Evolutionary conservation across 192 early-diverging fungal species (phyloP).

Genomic region (Linnemannia schmuckeri): DNA sequence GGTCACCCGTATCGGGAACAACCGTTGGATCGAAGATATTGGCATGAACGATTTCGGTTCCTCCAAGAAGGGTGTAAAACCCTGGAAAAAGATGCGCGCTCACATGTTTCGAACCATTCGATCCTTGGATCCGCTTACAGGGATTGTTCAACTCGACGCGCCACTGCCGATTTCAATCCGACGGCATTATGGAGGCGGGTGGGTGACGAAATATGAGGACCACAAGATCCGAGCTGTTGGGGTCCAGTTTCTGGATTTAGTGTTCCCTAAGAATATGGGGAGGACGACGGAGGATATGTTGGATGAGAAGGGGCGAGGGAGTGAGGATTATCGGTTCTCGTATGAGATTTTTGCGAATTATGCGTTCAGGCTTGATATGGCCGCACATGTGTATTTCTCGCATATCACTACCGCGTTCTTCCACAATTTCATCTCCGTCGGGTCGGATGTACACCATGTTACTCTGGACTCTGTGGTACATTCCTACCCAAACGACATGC

Average conservation of each 20-base stretch:
- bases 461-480: conserved; percentile 53
- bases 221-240: conserved; percentile 48
- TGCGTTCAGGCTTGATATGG: conserved; percentile 47
- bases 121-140: conserved; percentile 32
- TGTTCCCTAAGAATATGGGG: conserved; percentile 48
- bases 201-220: conserved; percentile 53
- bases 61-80: conserved; percentile 48
- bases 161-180: conserved; percentile 57
- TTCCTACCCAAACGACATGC: conserved; percentile 52
- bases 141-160: conserved; percentile 50
- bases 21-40: conserved; percentile 57
- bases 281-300: conserved; percentile 51
- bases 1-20: conserved; percentile 55
- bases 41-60: conserved; percentile 59
- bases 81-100: conserved; percentile 57
- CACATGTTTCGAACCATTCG: conserved; percentile 55
- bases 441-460: conserved; percentile 38
- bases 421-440: conserved; percentile 60
- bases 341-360: conserved; percentile 62
- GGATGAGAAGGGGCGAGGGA: conserved; percentile 49
- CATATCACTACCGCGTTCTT: conserved; percentile 55
- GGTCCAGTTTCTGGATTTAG: conserved; percentile 55
- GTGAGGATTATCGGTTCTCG: conserved; percentile 61
- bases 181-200: conserved; percentile 56
- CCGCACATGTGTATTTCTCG: conserved; percentile 55